These are phyloP conservation scores for thale cress (Arabidopsis thaliana) DNA, from an alignment of 345 rosid genomes.

Conservation along the genomic window TAIR10.1 NC_003071.7:916501-917000, in stretches of 20 bases:
- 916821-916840: background rate
- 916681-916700: background rate
- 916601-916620: background rate
- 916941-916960: background rate
- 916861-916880: background rate
- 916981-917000: slow-evolving; percentile 43
- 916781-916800: background rate
- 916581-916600: background rate
- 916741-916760: background rate
- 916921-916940: slow-evolving; percentile 37
- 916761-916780: background rate
- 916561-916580: background rate
- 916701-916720: background rate
- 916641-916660: background rate
- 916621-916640: background rate
- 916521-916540: background rate
- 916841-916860: background rate
- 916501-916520: background rate
- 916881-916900: background rate
- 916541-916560: background rate
- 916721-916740: background rate
- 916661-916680: background rate
- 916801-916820: background rate
- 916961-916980: slow-evolving; percentile 22
- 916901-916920: slow-evolving; percentile 3